Base-by-base conservation (phyloP, 176 grass and related monocot species). In the Thinopyrum elongatum region DNA sequence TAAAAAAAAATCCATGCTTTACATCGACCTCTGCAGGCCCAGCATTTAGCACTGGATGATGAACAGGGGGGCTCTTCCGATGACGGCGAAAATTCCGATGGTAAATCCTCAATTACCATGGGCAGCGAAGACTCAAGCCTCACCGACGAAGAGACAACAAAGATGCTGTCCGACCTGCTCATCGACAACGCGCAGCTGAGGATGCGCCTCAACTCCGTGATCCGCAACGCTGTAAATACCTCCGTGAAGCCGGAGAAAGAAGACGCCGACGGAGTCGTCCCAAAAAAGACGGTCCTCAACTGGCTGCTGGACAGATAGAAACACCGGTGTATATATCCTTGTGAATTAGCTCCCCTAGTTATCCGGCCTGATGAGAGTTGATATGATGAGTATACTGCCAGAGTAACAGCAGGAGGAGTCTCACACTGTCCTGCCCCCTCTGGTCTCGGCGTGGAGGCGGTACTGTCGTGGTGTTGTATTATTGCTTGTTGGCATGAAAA, bases 161-260 rank as follows among this genome's bases (percentile, higher is more conserved):
- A 94, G 90, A 86, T 94, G 71, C 23, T 99, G 25, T 93, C 92
- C 0, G 97, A 97, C 87, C 88, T 99, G 29, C 91, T 99, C 61
- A 92, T 94, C 65, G 94, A 99, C 51, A 99, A 97, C 66, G 92
- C 94, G 10, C 91, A 91, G 77, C 74, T 99, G 27, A 93, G 97
- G 82, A 88, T 90, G 81, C 84, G 83, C 60, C 79, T 99, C 21
- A 99, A 97, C 85, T 91, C 89, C 64, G 55, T 97, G 53, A 94
- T 88, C 69, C 87, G 90, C 28, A 91, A 47, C 10, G 89, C 90
- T 15, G 59, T 99, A 84, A 93, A 57, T 84, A 92, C 87, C 2
- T 30, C 85, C 10, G 60, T 47, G n/a, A 99, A 93, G 69, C 88
- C 85, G 33, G 94, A 91, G 84, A 94, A 86, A 71, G 94, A 93